These are phyloP conservation scores for Ascobolus immersus DNA, from an alignment of 495 filamentous ascomycete species.

Conservation along the genomic window DNA sequence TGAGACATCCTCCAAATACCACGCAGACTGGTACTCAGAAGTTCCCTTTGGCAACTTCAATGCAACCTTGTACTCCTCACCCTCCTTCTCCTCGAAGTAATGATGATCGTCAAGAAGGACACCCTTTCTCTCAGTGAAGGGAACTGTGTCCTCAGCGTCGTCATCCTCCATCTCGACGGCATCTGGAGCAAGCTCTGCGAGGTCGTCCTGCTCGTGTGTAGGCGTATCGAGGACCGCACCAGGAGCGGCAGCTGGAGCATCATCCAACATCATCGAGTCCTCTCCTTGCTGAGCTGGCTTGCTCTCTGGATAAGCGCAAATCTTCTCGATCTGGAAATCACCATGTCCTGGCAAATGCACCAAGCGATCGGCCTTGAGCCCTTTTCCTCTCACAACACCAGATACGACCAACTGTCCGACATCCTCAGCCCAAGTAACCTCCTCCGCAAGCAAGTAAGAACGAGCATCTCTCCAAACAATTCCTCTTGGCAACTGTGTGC, in stretches of 20 bases:
- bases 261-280: conserved; percentile 47
- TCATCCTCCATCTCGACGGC: conserved; percentile 46
- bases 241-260: conserved; percentile 17
- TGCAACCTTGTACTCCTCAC: conserved; percentile 31
- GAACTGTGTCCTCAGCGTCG: conserved; percentile 27
- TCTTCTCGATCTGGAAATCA: conserved; percentile 70
- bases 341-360: conserved; percentile 87
- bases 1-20: conserved; percentile 64
- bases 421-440: conserved; percentile 39
- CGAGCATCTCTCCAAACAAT: conserved; percentile 79
- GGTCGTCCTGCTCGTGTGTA: conserved; percentile 50
- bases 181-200: conserved; percentile 65
- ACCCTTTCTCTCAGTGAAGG: conserved; percentile 31
- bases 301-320: conserved; percentile 17
- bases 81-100: conserved; percentile 84
- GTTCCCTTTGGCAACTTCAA: conserved; percentile 73
- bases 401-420: conserved; percentile 45
- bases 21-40: conserved; percentile 77
- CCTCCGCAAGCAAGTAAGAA: conserved; percentile 80
- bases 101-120: conserved; percentile 91
- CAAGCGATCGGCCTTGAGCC: conserved; percentile 66
- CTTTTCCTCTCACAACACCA: conserved; percentile 63
- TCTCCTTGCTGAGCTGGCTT: conserved; percentile 21
- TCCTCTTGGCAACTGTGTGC: conserved; percentile 73
- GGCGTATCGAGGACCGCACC: conserved; percentile 38